These are phyloP conservation scores for Pleoardoris graminearum DNA, from an alignment of 2,329 filamentous ascomycete species.

Conservation along the genomic window DNA sequence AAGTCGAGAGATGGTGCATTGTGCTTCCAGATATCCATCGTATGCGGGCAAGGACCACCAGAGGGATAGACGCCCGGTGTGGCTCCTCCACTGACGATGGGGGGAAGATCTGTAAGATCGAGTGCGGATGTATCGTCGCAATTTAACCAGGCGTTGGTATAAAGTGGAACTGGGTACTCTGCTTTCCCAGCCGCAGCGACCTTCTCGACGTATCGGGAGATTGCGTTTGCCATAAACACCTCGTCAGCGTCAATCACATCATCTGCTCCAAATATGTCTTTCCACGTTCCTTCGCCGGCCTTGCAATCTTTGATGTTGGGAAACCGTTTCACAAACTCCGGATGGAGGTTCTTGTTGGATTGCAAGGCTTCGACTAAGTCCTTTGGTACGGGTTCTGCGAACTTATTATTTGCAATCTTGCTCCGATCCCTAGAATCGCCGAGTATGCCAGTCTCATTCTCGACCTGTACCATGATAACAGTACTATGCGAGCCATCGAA, in stretches of 20 bases:
- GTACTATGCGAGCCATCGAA: conserved; percentile 52
- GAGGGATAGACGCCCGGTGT: conserved; percentile 54
- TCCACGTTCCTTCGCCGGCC: conserved; percentile 39
- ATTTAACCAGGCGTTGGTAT: conserved; percentile 55
- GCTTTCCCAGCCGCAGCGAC: conserved; percentile 49
- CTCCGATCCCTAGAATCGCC: conserved; percentile 57
- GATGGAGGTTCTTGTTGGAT: conserved; percentile 19
- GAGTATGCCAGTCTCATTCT: conserved; percentile 57
- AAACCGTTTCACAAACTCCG: conserved; percentile 30
- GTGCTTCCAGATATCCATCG: conserved; percentile 52
- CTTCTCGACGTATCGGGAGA: conserved; percentile 47
- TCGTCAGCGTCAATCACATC: conserved; percentile 42
- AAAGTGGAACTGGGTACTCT: conserved; percentile 50
- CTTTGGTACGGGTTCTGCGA: conserved; percentile 43
- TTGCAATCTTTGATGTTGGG: conserved; percentile 19
- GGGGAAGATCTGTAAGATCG: conserved; percentile 41
- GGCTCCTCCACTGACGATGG: conserved; percentile 49
- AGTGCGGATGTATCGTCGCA: conserved; percentile 26
- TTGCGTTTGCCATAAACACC: conserved; percentile 55
- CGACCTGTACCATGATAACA: conserved; percentile 59
- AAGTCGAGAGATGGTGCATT: conserved; percentile 51
- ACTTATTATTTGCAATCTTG: conserved; percentile 43
- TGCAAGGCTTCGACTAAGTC: conserved; percentile 41
- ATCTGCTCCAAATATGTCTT: conserved; percentile 46
- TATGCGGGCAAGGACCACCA: conserved; percentile 49